phyloP scores from a whole-genome alignment of 164 flowering plant species.

The Annona squamosa region DNA sequence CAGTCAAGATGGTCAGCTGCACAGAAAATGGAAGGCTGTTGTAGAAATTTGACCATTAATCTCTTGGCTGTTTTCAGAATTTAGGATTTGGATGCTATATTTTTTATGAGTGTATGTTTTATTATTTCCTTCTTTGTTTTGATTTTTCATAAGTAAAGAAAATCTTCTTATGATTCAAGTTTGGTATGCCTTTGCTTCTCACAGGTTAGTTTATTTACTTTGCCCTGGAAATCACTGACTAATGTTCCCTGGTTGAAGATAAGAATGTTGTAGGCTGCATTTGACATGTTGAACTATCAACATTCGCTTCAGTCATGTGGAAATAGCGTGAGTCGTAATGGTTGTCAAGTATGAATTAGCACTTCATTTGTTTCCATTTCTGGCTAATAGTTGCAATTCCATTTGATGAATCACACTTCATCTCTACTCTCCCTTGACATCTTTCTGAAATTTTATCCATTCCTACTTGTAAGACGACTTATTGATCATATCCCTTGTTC shows the following conservation, averaged over 20 bases:
- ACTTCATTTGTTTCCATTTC: neutral
- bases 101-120: neutral
- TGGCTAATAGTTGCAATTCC: neutral
- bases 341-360: neutral
- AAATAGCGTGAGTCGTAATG: neutral
- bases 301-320: neutral
- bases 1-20: constrained; percentile 94
- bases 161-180: neutral
- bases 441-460: too few species aligned
- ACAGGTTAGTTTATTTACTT: neutral
- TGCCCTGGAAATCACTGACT: neutral
- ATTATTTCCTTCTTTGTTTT: neutral
- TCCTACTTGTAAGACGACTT: too few species aligned
- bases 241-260: neutral
- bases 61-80: neutral
- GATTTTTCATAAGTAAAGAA: neutral
- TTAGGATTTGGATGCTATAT: neutral
- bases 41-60: constrained; percentile 21
- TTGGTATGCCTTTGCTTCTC: neutral
- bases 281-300: neutral
- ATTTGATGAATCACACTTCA: neutral
- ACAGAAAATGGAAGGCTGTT: constrained; percentile 46
- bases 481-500: too few species aligned
- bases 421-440: neutral
- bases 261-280: neutral